Evolutionary conservation across 2,329 filamentous ascomycete species (phyloP).

Genomic region (Penicillium sp.): DNA sequence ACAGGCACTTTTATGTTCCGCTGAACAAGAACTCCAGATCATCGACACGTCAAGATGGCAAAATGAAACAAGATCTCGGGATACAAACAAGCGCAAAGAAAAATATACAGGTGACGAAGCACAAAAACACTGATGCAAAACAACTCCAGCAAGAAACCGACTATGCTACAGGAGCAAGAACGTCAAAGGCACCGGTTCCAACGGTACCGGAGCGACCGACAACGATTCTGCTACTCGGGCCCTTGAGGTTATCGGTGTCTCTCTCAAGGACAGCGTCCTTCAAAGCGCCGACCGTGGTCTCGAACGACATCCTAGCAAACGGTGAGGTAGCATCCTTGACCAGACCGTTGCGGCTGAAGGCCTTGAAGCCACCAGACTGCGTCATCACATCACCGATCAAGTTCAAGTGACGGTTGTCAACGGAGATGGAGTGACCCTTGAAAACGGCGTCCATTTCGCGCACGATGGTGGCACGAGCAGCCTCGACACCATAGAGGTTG

Average conservation of each 20-base stretch:
- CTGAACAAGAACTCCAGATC: conserved; percentile 39
- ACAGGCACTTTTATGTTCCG: conserved; percentile 36
- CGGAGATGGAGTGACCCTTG: conserved; percentile 82
- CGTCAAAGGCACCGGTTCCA: conserved; percentile 89
- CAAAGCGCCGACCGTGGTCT: conserved; percentile 92
- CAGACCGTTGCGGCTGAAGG: conserved; percentile 89
- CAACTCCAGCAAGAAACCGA: conserved; percentile 15
- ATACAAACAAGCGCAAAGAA: conserved; percentile 20
- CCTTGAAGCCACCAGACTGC: conserved; percentile 80
- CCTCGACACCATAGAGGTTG: conserved; percentile 85
- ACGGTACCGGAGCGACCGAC: conserved; percentile 78
- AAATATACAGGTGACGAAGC: conserved; percentile 27
- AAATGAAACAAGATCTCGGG: conserved; percentile 9
- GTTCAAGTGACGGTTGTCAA: conserved; percentile 89
- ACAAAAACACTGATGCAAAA: conserved; percentile 18
- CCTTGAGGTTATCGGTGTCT: conserved; percentile 83
- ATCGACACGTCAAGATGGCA: conserved; percentile 34
- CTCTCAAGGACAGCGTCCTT: conserved; percentile 87
- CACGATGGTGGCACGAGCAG: conserved; percentile 82
- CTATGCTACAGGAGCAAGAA: conserved; percentile 59
- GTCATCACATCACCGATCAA: conserved; percentile 98
- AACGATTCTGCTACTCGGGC: conserved; percentile 84
- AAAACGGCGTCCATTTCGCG: conserved; percentile 84
- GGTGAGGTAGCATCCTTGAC: conserved; percentile 76
- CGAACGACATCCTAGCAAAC: conserved; percentile 99